Evolutionary conservation across 352 stramenopile species (phyloP).

Genomic region (Phytopythium mirpurense): DNA sequence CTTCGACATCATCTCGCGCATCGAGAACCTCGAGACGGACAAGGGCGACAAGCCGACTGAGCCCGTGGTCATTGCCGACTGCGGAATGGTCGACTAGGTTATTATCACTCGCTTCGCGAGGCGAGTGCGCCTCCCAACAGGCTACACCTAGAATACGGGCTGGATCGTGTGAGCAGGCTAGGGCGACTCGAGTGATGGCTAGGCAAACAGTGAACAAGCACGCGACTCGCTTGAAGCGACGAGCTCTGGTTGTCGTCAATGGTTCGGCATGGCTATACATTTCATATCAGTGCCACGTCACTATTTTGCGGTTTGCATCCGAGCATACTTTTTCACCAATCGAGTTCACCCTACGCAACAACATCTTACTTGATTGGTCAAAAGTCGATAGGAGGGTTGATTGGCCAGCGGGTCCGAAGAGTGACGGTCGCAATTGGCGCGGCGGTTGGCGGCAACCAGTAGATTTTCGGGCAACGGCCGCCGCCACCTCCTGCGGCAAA

Average conservation of each 20-base stretch:
- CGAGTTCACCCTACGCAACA: no score
- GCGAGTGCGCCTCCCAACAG: no score
- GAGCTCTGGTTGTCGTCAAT: no score
- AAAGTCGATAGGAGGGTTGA: constrained; percentile 11
- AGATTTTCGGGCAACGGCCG: constrained; percentile 15
- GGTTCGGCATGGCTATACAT: constrained; percentile 3
- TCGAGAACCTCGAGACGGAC: constrained; percentile 90
- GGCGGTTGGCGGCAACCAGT: constrained; percentile 16
- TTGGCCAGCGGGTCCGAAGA: constrained; percentile 27
- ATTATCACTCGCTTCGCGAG: no score
- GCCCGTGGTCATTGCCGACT: constrained; percentile 95
- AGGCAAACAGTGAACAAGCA: no score
- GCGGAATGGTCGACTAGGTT: constrained; percentile 86
- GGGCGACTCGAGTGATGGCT: no score
- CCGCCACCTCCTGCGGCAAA: background rate
- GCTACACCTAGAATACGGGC: no score
- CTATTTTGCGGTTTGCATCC: background rate
- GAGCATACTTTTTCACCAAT: background rate
- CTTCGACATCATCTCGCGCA: constrained; percentile 88
- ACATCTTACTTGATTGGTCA: constrained; percentile 23
- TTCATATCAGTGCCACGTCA: constrained; percentile 3
- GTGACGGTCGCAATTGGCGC: background rate
- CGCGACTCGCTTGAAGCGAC: no score
- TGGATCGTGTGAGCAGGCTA: no score
- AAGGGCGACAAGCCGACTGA: constrained; percentile 89